phyloP scores from a whole-genome alignment of 805 yeast species.

The Candida germanica region DNA sequence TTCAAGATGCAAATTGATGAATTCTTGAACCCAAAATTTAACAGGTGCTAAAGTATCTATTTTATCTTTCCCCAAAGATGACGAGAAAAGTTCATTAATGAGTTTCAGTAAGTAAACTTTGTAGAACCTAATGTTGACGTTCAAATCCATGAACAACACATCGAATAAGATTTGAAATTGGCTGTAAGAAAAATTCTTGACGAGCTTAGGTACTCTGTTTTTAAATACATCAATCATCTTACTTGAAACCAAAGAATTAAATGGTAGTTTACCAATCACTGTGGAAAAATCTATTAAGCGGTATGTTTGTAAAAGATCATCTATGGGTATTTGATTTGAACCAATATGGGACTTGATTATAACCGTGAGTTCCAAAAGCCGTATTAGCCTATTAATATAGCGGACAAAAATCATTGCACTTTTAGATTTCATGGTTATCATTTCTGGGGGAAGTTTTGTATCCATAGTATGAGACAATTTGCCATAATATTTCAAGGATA shows the following conservation, averaged over 20 bases:
- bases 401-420: slow-evolving; percentile 3
- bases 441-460: slow-evolving; percentile 2
- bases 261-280: slow-evolving; percentile 6
- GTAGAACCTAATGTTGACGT: slow-evolving; percentile 4
- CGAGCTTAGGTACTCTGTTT: background rate
- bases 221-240: slow-evolving; percentile 3
- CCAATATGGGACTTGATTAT: background rate
- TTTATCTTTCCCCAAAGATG: background rate
- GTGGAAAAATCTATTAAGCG: slow-evolving; percentile 1
- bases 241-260: slow-evolving; percentile 5
- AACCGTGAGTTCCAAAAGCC: slow-evolving; percentile 1
- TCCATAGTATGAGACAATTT: slow-evolving; percentile 1
- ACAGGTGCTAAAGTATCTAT: slow-evolving; percentile 16
- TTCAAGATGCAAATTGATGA: slow-evolving; percentile 64
- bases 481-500: background rate
- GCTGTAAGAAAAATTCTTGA: slow-evolving; percentile 1
- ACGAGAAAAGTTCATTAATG: slow-evolving; percentile 4
- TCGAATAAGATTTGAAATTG: background rate
- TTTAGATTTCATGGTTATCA: slow-evolving; percentile 2
- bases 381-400: slow-evolving; percentile 3
- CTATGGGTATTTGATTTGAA: background rate
- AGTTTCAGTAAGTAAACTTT: slow-evolving; percentile 3
- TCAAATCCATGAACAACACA: slow-evolving; percentile 3
- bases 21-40: slow-evolving; percentile 75
- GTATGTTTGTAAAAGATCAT: background rate